These are phyloP conservation scores for Kwoniella heveanensis DNA, from an alignment of 768 basidiomycete genomes.

Conservation along the genomic window DNA sequence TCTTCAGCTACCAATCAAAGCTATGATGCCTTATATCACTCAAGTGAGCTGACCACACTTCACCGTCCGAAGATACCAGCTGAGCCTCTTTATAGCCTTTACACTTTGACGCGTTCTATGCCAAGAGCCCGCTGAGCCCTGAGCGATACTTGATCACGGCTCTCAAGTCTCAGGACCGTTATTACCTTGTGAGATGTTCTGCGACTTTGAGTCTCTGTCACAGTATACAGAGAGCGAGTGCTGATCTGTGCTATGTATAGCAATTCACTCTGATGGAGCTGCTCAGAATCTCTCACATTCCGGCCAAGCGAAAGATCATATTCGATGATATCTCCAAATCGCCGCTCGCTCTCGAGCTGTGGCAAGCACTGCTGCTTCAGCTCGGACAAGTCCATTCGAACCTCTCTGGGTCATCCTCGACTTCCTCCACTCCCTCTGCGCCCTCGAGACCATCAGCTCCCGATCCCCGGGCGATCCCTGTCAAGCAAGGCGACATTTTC, in stretches of 20 bases:
- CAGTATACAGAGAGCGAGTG: too few species aligned
- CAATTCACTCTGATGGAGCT: slow-evolving; percentile 53
- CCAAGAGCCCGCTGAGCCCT: slow-evolving; percentile 36
- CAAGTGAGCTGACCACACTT: slow-evolving; percentile 34
- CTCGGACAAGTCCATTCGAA: slow-evolving; percentile 32
- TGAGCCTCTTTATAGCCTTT: slow-evolving; percentile 40
- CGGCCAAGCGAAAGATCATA: slow-evolving; percentile 34
- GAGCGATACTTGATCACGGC: slow-evolving; percentile 48
- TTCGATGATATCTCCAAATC: slow-evolving; percentile 40
- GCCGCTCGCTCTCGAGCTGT: slow-evolving; percentile 33
- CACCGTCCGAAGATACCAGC: not conserved
- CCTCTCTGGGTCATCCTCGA: slow-evolving; percentile 5
- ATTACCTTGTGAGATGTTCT: slow-evolving; percentile 33
- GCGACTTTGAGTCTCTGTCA: not conserved
- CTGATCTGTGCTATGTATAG: slow-evolving; percentile 16
- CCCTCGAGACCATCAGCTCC: slow-evolving; percentile 17
- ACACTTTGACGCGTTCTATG: slow-evolving; percentile 42
- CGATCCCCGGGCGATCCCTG: slow-evolving; percentile 34
- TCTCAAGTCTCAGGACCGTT: slow-evolving; percentile 42
- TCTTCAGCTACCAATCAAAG: slow-evolving; percentile 31
- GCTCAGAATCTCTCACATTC: slow-evolving; percentile 35
- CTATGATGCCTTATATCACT: slow-evolving; percentile 44
- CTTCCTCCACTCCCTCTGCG: slow-evolving; percentile 5
- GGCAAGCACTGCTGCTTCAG: slow-evolving; percentile 41
- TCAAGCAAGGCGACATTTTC: slow-evolving; percentile 48